Evolutionary conservation across 108 stramenopile genomes (phyloP), one percentile per base, ranked within the genome.

Genomic region (Pseudonitzschia delicatissima): DNA sequence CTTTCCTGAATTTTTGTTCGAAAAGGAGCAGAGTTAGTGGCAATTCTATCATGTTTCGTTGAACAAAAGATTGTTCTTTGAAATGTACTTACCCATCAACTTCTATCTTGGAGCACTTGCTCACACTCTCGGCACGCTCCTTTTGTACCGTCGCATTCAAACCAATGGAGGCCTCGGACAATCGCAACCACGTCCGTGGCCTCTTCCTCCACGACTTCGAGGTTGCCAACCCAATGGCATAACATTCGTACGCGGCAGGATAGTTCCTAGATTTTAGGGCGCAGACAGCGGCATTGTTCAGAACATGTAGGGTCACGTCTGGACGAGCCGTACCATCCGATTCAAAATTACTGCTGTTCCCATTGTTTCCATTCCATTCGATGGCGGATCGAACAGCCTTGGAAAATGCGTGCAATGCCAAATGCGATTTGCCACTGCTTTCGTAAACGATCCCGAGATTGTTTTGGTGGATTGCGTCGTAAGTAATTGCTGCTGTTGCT

Each of bases 131-230:
- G 20, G 49, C 31, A 13, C 27, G 51, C 32, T 61, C 60, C 5
- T 39, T 42, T 20, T 42, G 28, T 25, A 36, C 36, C 39, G 5
- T 39, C 5, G 36, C 32, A 27, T 61, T 23, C 18, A 61, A 20
- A 26, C 92, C 92, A 36, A 93, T 73, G 66, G 80, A 90, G 51
- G 84, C 84, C 73, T 93, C 87, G 8, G 76, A 87, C 80, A 93
- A 69, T n/a, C 84, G 79, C 26, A 93, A 64, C 92, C 92, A 93
- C 37, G 75, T 78, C 6, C 79, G 47, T 8, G 77, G 70, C 28
- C 82, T 66, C 51, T 64, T 52, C 15, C 64, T 66, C 50, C 66
- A 67, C 26, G 39, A 51, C 2, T 35, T 47, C 37, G 59, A 81
- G 81, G 44, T 77, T 32, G 21, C 48, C 7, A 93, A 37, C 60